Evolutionary conservation across 2,329 filamentous ascomycete genomes (phyloP).

Genomic region (Colletotrichum gigasporum): DNA sequence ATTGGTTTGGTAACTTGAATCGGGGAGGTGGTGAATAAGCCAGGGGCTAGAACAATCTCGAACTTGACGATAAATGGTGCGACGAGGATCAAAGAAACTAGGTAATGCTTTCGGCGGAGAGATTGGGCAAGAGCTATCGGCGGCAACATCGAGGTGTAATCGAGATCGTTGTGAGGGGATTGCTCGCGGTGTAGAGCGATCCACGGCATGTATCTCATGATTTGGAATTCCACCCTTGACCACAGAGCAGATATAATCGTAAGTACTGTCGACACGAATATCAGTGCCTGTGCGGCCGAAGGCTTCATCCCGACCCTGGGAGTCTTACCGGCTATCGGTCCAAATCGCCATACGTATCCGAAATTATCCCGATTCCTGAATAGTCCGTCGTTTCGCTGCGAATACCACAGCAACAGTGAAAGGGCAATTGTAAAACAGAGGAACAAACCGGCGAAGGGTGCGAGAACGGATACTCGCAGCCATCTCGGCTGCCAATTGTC

Average conservation of each 20-base stretch:
- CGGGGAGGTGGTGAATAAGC: background rate
- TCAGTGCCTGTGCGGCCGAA: background rate
- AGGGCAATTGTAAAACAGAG: background rate
- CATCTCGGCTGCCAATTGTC: conserved; percentile 1
- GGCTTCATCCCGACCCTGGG: background rate
- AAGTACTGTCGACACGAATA: background rate
- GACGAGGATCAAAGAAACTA: background rate
- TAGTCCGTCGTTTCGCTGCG: background rate
- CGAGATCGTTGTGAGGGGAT: background rate
- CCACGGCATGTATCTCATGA: conserved; percentile 22
- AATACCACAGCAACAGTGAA: background rate
- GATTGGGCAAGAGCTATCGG: conserved; percentile 6
- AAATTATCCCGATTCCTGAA: background rate
- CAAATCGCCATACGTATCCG: conserved; percentile 11
- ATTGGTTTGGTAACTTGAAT: background rate
- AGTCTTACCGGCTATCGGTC: background rate
- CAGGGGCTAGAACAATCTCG: conserved; percentile 22
- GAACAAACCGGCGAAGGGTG: background rate
- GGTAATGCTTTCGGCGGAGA: background rate
- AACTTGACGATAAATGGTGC: background rate
- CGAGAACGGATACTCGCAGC: background rate
- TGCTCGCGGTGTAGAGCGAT: background rate
- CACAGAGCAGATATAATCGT: conserved; percentile 7
- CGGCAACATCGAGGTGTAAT: conserved; percentile 16
- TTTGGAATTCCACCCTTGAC: conserved; percentile 12